Conservation (phyloP, 2,329 filamentous ascomycete genomes). For the Pestalotiopsis sp. region DNA sequence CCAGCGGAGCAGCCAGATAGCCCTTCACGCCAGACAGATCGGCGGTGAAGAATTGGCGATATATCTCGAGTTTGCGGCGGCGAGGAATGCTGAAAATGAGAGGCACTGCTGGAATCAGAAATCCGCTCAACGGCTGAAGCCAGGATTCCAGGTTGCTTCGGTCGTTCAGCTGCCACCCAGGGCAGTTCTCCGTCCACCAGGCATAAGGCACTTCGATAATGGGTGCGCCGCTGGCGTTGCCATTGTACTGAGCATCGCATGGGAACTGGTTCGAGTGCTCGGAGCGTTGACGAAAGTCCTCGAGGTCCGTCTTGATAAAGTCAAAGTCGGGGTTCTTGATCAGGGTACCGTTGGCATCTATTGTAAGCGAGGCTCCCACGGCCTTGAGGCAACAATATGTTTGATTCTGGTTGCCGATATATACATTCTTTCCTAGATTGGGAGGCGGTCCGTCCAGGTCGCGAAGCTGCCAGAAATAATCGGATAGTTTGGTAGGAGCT, state of each 20-base stretch:
- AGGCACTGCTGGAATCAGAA: constrained; percentile 2
- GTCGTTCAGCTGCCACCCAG: constrained; percentile 6
- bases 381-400: constrained; percentile 9
- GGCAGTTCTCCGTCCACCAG: constrained; percentile 4
- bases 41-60: constrained; percentile 7
- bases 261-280: constrained; percentile 1
- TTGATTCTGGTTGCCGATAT: constrained; percentile 4
- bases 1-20: constrained; percentile 5
- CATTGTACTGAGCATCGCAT: constrained; percentile 1
- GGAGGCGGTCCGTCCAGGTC: not conserved
- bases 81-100: constrained; percentile 8
- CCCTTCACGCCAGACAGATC: constrained; percentile 5
- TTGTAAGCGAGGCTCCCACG: not conserved
- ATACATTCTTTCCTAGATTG: not conserved
- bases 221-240: not conserved
- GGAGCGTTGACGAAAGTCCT: not conserved
- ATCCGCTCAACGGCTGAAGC: constrained; percentile 8
- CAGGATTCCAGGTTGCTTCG: constrained; percentile 3
- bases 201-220: not conserved
- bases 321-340: not conserved
- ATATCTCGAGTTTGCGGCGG: constrained; percentile 5
- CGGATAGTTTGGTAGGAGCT: not conserved
- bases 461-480: constrained; percentile 7
- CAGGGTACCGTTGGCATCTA: not conserved
- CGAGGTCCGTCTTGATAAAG: not conserved